Percentiles rank a stretch among this genome's conserved stretches.
Evolutionary conservation across 2,329 filamentous ascomycete species (phyloP).

Genomic region (Cladosporium austrohemisphaericum): DNA sequence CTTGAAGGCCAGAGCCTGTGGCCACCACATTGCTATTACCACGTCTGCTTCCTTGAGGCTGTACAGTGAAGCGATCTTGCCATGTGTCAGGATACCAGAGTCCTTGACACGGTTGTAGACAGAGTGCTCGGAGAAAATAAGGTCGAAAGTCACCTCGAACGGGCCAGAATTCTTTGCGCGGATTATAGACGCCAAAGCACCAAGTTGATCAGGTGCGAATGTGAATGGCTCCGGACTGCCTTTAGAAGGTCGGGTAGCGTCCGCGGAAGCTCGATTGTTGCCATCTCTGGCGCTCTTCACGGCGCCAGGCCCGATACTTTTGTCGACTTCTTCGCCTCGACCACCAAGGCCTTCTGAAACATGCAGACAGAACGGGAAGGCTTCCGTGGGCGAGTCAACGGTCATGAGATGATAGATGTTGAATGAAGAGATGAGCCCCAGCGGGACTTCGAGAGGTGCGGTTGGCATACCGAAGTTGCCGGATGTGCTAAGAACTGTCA

Average conservation of each 20-base stretch:
- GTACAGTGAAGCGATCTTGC: conserved; percentile 29
- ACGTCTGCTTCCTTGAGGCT: conserved; percentile 27
- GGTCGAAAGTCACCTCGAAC: conserved; percentile 52
- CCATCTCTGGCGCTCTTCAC: background rate
- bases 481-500: background rate
- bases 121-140: conserved; percentile 43
- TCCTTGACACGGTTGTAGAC: conserved; percentile 12
- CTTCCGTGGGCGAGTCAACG: background rate
- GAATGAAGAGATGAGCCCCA: background rate
- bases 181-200: conserved; percentile 28
- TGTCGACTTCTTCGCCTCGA: background rate
- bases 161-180: conserved; percentile 52
- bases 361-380: background rate
- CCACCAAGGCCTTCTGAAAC: background rate
- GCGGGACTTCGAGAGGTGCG: background rate
- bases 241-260: background rate
- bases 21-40: conserved; percentile 40
- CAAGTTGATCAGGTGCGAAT: background rate
- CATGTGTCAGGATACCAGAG: conserved; percentile 34
- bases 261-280: background rate
- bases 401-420: background rate
- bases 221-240: background rate
- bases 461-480: background rate
- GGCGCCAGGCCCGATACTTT: background rate
- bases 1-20: conserved; percentile 48